Conservation (phyloP, 306 rosid species). For the Rosa persica region DNA sequence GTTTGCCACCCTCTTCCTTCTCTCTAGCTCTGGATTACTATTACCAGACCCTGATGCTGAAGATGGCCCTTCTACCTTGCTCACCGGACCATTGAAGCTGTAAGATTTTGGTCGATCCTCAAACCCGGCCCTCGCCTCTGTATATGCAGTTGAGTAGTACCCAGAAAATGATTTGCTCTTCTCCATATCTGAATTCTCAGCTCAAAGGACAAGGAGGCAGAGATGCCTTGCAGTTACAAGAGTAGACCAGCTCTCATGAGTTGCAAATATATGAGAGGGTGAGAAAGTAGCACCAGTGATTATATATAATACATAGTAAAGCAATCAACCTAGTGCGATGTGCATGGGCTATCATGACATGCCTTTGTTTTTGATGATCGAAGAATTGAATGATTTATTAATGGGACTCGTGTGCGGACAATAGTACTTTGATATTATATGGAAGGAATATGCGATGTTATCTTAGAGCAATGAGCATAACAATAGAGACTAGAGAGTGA, state of each 20-base stretch:
- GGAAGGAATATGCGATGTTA: neutral
- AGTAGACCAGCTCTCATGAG: neutral
- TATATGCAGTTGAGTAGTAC: slow-evolving; percentile 28
- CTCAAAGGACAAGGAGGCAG: neutral
- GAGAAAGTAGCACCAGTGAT: neutral
- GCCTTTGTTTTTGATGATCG: neutral
- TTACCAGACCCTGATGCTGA: slow-evolving; percentile 18
- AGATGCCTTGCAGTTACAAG: slow-evolving; percentile 2
- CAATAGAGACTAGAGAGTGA: neutral
- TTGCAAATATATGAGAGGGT: neutral
- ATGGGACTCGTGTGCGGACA: slow-evolving; percentile 16
- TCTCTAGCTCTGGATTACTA: slow-evolving; percentile 51
- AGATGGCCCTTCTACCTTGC: slow-evolving; percentile 33
- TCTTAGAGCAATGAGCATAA: neutral
- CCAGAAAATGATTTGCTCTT: slow-evolving; percentile 54
- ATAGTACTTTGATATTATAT: slow-evolving; percentile 1
- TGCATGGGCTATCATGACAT: slow-evolving; percentile 16
- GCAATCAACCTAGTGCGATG: slow-evolving; percentile 8
- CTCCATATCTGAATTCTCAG: slow-evolving; percentile 36
- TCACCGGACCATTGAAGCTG: slow-evolving; percentile 51
- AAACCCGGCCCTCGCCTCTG: slow-evolving; percentile 35
- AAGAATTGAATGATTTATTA: neutral
- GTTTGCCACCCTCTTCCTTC: slow-evolving; percentile 54
- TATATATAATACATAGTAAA: neutral
- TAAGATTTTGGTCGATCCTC: slow-evolving; percentile 47